Conservation (phyloP, 2,329 filamentous ascomycete genomes). For the Ophiostoma novo-ulmi region DNA sequence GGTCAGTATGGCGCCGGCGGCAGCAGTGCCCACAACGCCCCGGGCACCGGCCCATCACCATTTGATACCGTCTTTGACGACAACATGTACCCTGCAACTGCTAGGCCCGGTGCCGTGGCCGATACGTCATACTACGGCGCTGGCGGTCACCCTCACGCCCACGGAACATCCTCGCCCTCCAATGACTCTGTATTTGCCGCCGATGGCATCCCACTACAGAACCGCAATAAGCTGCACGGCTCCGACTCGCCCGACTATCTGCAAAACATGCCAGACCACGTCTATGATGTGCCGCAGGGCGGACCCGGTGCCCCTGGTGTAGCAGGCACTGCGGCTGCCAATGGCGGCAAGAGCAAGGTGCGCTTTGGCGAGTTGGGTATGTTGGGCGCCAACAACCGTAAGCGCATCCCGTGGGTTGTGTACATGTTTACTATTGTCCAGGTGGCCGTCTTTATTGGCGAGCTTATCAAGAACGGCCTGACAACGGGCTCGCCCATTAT, state of each 20-base stretch:
- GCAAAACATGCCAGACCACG: constrained; percentile 45
- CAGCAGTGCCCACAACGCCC: constrained; percentile 23
- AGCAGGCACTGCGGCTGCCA: constrained; percentile 27
- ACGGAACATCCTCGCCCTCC: constrained; percentile 32
- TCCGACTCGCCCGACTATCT: constrained; percentile 36
- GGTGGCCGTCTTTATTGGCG: constrained; percentile 78
- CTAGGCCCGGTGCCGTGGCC: constrained; percentile 37
- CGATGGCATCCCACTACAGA: constrained; percentile 55
- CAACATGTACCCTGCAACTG: constrained; percentile 55
- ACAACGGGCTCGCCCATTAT: constrained; percentile 69
- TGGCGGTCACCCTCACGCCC: constrained; percentile 33
- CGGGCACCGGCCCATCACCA: constrained; percentile 36
- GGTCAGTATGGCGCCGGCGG: constrained; percentile 27
- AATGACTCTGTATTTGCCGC: constrained; percentile 35
- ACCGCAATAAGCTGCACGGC: constrained; percentile 43
- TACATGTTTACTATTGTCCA: constrained; percentile 75
- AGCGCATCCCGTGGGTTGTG: constrained; percentile 70
- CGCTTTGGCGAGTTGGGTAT: constrained; percentile 57
- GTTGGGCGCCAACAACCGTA: constrained; percentile 49
- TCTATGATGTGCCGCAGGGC: constrained; percentile 51
- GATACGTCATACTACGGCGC: constrained; percentile 58
- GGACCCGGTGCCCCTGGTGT: neutral
- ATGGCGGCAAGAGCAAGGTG: constrained; percentile 32
- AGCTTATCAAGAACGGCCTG: constrained; percentile 69
- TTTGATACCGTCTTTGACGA: constrained; percentile 66